A percentile compares a stretch with the other conserved stretches of the same genome.
These are phyloP conservation scores for Tardiomyces depauwii DNA, from an alignment of 1,139 yeast genomes.

Conservation along the genomic window DNA sequence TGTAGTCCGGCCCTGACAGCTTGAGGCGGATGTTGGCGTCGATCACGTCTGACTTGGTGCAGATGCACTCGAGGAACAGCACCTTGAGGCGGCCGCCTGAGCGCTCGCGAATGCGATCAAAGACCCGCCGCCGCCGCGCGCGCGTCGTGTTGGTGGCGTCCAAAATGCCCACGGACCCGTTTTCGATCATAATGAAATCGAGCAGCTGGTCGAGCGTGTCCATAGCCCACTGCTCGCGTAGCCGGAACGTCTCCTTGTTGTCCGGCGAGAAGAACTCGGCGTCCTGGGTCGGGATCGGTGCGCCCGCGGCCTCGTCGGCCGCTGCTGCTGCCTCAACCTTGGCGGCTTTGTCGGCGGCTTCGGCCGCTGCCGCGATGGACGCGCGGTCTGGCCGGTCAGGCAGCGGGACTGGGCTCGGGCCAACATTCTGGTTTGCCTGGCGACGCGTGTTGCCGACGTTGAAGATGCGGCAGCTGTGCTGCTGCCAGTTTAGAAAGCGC, in stretches of 20 bases:
- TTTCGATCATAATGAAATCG: conserved; percentile 67
- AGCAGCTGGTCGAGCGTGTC: conserved; percentile 80
- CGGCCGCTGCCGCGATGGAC: neutral
- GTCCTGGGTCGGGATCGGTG: conserved; percentile 1
- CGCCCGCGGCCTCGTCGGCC: conserved; percentile 1
- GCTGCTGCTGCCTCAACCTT: conserved; percentile 2
- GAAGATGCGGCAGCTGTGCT: conserved; percentile 80
- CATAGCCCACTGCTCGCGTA: conserved; percentile 93
- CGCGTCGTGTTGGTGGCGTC: conserved; percentile 85
- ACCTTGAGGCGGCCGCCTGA: conserved; percentile 69
- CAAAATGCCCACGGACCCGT: conserved; percentile 87
- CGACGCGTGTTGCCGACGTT: conserved; percentile 93
- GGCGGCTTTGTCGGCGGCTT: neutral
- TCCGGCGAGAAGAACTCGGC: conserved; percentile 85
- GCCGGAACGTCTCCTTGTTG: conserved; percentile 48
- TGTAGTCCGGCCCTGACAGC: conserved; percentile 88
- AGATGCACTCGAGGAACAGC: conserved; percentile 74
- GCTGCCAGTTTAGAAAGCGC: conserved; percentile 82
- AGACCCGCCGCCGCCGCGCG: conserved; percentile 54
- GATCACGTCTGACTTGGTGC: conserved; percentile 66
- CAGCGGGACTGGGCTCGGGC: conserved; percentile 62
- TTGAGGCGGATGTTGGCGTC: conserved; percentile 77
- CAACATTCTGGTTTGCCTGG: conserved; percentile 47
- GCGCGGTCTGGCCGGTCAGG: conserved; percentile 35
- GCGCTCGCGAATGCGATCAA: conserved; percentile 59